Evolutionary conservation across 140 eudicot species (phyloP).

Genomic region (Flaveria floridana): DNA sequence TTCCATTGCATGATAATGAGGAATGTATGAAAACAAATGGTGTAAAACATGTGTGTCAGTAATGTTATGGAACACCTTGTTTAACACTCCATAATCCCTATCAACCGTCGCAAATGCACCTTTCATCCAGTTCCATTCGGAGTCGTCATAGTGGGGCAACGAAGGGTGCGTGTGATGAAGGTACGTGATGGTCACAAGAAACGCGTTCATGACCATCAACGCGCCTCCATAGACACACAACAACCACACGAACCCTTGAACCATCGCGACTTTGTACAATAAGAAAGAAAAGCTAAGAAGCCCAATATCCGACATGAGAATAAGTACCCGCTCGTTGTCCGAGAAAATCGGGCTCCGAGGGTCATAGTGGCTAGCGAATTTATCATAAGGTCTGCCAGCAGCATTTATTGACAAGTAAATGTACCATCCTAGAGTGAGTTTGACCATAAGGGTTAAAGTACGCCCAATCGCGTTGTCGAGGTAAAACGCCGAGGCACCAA

Average conservation of each 20-base stretch:
- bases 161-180: constrained; percentile 70
- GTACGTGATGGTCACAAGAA: constrained; percentile 56
- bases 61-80: constrained; percentile 67
- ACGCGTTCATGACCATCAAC: constrained; percentile 61
- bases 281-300: constrained; percentile 39
- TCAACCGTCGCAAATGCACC: constrained; percentile 69
- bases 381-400: constrained; percentile 56
- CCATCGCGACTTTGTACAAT: constrained; percentile 40
- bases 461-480: constrained; percentile 59
- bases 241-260: constrained; percentile 53
- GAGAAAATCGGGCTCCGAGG: constrained; percentile 62
- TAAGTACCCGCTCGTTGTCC: constrained; percentile 50
- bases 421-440: constrained; percentile 66
- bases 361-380: constrained; percentile 67
- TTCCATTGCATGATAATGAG: constrained; percentile 76
- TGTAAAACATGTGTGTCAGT: constrained; percentile 70
- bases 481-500: constrained; percentile 20
- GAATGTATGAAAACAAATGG: constrained; percentile 64
- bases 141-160: constrained; percentile 58
- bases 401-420: constrained; percentile 58
- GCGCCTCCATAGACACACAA: constrained; percentile 55
- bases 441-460: constrained; percentile 38
- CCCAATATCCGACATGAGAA: constrained; percentile 53
- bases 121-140: constrained; percentile 72
- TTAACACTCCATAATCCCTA: constrained; percentile 61